phyloP scores from a whole-genome alignment of 2,329 filamentous ascomycete species.

The Colletotrichum coccodes region DNA sequence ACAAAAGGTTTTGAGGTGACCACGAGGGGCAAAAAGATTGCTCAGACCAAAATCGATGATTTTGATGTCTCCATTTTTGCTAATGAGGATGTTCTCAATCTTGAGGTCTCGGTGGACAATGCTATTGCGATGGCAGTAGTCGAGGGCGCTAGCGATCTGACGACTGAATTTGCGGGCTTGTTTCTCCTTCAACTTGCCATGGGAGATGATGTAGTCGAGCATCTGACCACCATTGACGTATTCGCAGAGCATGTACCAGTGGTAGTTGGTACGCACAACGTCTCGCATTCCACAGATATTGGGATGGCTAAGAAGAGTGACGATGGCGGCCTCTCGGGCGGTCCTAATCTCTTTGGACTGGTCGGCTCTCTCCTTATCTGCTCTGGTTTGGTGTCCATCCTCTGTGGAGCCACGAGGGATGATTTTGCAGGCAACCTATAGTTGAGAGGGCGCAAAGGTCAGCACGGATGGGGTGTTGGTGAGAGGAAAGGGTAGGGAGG shows the following conservation, averaged over 20 bases:
- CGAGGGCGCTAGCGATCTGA: constrained; percentile 94
- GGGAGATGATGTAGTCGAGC: constrained; percentile 99
- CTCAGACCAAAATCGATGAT: constrained; percentile 99
- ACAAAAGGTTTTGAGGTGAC: constrained; percentile 94
- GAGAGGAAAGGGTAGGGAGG: background rate
- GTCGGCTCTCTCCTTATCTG: constrained; percentile 88
- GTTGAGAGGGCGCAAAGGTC: background rate
- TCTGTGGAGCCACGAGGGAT: constrained; percentile 91
- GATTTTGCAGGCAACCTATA: constrained; percentile 94
- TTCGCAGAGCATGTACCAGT: constrained; percentile 99
- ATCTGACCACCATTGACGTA: constrained; percentile 99
- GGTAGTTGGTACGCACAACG: constrained; percentile 93
- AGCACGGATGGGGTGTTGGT: background rate
- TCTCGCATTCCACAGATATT: constrained; percentile 97
- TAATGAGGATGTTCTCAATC: constrained; percentile 99
- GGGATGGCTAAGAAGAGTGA: constrained; percentile 91
- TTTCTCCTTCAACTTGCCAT: constrained; percentile 97
- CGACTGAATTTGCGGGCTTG: constrained; percentile 97
- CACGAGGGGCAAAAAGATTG: constrained; percentile 90
- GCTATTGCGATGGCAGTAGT: constrained; percentile 98
- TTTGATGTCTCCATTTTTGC: constrained; percentile 98
- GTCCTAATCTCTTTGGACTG: constrained; percentile 97
- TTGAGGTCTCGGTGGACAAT: constrained; percentile 98
- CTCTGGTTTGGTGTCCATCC: constrained; percentile 77
- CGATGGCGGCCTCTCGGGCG: constrained; percentile 94